Base-by-base conservation (phyloP, 768 basidiomycete species). In the Russula dissimulans region DNA sequence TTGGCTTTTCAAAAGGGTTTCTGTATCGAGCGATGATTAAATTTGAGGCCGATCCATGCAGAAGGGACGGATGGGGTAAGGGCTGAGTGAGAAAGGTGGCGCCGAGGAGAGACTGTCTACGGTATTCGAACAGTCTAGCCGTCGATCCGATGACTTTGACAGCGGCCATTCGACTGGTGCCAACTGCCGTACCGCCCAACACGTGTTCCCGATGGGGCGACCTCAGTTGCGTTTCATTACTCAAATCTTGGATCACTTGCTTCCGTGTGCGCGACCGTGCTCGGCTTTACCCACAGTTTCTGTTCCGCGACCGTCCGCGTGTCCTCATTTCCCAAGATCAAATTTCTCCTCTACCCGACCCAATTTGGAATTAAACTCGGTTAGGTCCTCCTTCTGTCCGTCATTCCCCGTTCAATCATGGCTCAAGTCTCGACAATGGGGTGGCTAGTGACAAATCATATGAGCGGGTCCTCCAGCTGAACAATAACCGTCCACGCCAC, bases 1-100 rank as follows among this genome's bases (percentile, higher is more conserved):
- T 63, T 65, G 64, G 56, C 62, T 65, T 65, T 65, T 63, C 52
- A 56, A 59, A 65, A 57, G 56, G 57, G 56, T 56, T 56, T 48
- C 64, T 58, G 61, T 47, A 63, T 64, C 48, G 63, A 65, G 61
- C 54, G 15, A 56, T 55, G 54, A 56, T 63, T 58, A 63, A 62
- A 59, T 63, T 47, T 15, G 14, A 65, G 54, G 64, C 53, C 61
- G 61, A 65, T 63, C 63, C 56, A 64, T 32, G 43, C 45, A 56
- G 18, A 31, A 38, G 42, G 41, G 22, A 48, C 60, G 15, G 51
- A 65, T 53, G 56, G 56, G 61, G 56, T 42, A 65, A 63, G 12
- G 47, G 29, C 49, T 26, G 22, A 26, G 22, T 26, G 22, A 54
- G 56, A 54, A 56, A 51, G 43, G 60, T 56, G 51, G 56, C 60